A percentile compares a stretch with the other conserved stretches of the same genome.
These are phyloP conservation scores for Trichoderma sp. DNA, from an alignment of 2,329 filamentous ascomycete species.

Conservation along the genomic window DNA sequence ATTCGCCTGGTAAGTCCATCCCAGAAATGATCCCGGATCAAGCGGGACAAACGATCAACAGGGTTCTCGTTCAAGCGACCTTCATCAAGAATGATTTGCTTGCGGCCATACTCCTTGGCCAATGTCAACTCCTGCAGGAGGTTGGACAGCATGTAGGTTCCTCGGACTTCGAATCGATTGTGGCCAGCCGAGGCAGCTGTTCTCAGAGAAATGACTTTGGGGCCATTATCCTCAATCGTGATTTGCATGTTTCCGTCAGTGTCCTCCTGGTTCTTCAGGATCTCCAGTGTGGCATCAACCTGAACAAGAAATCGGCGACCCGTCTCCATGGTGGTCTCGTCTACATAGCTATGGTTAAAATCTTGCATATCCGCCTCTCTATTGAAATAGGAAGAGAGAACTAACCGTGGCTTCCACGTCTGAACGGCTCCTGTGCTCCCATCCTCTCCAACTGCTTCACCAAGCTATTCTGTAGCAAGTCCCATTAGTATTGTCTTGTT, in stretches of 20 bases:
- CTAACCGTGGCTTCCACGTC: constrained; percentile 59
- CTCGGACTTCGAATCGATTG: constrained; percentile 85
- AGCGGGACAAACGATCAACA: constrained; percentile 77
- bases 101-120: constrained; percentile 84
- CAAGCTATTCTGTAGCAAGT: constrained; percentile 46
- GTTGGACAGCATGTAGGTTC: constrained; percentile 97
- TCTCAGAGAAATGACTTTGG: constrained; percentile 83
- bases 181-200: constrained; percentile 83
- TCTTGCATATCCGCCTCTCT: not conserved
- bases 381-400: not conserved
- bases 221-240: constrained; percentile 91
- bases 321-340: constrained; percentile 66
- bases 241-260: constrained; percentile 95
- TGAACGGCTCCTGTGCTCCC: constrained; percentile 52
- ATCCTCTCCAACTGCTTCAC: constrained; percentile 52
- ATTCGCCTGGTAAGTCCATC: constrained; percentile 84
- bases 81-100: constrained; percentile 88
- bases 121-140: constrained; percentile 91
- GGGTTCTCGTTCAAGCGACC: constrained; percentile 92
- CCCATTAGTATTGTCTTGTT: not conserved
- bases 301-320: constrained; percentile 78
- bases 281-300: constrained; percentile 78
- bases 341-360: constrained; percentile 43
- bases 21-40: constrained; percentile 93
- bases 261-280: constrained; percentile 80